Percentiles rank a stretch among this genome's conserved stretches.
Evolutionary conservation across 2,329 filamentous ascomycete species (phyloP).

Genomic region (Ophiostoma piceae): DNA sequence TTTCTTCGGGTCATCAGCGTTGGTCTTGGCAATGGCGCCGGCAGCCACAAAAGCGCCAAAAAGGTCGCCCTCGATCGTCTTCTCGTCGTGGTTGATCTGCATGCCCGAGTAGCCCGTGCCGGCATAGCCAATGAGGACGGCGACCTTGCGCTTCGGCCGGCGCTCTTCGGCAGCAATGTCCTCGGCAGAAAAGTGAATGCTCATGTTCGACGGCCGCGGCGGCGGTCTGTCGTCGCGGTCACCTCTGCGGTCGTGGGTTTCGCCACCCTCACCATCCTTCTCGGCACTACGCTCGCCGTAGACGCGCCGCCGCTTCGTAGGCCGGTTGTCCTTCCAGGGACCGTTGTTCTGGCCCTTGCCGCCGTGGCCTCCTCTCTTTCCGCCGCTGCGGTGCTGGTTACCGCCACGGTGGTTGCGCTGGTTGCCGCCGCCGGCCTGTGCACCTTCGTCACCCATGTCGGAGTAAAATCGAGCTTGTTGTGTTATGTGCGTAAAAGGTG

Average conservation of each 20-base stretch:
- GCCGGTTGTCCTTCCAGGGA: conserved; percentile 22
- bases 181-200: conserved; percentile 59
- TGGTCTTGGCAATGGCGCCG: conserved; percentile 91
- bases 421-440: neutral
- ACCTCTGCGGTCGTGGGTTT: conserved; percentile 27
- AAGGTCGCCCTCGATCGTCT: conserved; percentile 93
- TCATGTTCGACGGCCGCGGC: conserved; percentile 47
- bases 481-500: neutral
- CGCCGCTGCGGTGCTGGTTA: conserved; percentile 21
- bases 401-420: conserved; percentile 19
- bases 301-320: conserved; percentile 21
- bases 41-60: conserved; percentile 88
- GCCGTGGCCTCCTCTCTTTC: conserved; percentile 1
- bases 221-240: conserved; percentile 30
- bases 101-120: conserved; percentile 96
- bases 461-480: neutral
- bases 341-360: conserved; percentile 16
- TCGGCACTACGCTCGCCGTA: conserved; percentile 19
- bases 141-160: conserved; percentile 86
- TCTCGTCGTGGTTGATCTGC: conserved; percentile 77
- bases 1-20: conserved; percentile 94
- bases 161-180: conserved; percentile 85
- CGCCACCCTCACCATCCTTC: conserved; percentile 29
- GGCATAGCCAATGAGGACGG: conserved; percentile 90
- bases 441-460: neutral